phyloP scores from a whole-genome alignment of 495 filamentous ascomycete species.

The Barbatosphaeria neglecta region DNA sequence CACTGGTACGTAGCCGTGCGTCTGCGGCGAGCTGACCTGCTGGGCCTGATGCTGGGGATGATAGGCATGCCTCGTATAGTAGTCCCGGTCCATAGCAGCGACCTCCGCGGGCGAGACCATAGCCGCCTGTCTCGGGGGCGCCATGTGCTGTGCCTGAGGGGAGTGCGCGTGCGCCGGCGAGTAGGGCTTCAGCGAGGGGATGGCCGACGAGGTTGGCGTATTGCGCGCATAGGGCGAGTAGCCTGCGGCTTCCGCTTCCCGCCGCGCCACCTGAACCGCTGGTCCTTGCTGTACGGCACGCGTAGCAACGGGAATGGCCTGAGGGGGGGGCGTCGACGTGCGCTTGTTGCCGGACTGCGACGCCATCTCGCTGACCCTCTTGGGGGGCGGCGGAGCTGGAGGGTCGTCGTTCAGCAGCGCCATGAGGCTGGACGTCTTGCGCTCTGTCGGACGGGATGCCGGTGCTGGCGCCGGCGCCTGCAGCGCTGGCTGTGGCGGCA shows the following conservation, averaged over 20 bases:
- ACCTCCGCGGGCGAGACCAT: constrained; percentile 20
- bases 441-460: constrained; percentile 21
- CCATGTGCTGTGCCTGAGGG: constrained; percentile 26
- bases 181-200: constrained; percentile 38
- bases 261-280: constrained; percentile 18
- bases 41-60: constrained; percentile 18
- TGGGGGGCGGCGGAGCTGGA: constrained; percentile 25
- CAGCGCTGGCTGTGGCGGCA: constrained; percentile 19
- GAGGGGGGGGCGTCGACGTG: constrained; percentile 34
- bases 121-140: constrained; percentile 20
- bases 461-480: constrained; percentile 16
- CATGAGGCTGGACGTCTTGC: constrained; percentile 38
- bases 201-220: constrained; percentile 22
- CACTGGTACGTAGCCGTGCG: constrained; percentile 22
- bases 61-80: constrained; percentile 27
- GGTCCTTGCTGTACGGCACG: constrained; percentile 19
- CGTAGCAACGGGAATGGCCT: constrained; percentile 22
- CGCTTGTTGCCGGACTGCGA: constrained; percentile 14
- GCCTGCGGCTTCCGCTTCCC: constrained; percentile 20
- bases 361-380: constrained; percentile 28
- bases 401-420: constrained; percentile 38
- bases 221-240: constrained; percentile 26
- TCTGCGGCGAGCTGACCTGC: constrained; percentile 25
- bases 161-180: constrained; percentile 18
- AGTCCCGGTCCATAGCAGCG: constrained; percentile 22